Evolutionary conservation across 148 eudicot genomes (phyloP), one percentile per base, ranked within the genome.

Genomic region (Silene conica): DNA sequence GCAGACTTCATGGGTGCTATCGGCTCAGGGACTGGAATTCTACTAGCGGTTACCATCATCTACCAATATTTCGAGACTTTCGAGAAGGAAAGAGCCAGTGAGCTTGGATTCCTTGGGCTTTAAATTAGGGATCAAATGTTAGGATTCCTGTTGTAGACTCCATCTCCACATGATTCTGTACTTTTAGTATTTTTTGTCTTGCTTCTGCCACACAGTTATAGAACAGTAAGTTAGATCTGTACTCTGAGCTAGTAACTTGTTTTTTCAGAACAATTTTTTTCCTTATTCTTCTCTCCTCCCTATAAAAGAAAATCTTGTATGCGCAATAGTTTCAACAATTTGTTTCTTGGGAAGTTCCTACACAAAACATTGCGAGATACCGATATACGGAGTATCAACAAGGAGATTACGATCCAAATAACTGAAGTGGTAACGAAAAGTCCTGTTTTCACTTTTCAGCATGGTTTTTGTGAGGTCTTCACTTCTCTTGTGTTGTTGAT

Each of bases 1-100:
- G 97, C 95, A 7, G 97, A 92, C 77, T 86, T 92, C 85, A 89
- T 89, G 97, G 97, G 97, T 55, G 97, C 97, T 8, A 92, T 92
- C 57, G 97, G 97, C 9, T 92, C 97, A 0, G 97, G 97, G 43
- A 89, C 95, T 11, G 95, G 97, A 48, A 89, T 89, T 71, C 73
- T 92, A 62, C 87, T 91, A 20, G 93, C 93, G 0, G 93, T 91
- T n/a, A 91, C 97, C 1, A 91, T 91, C 80, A 91, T 91, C 23
- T 92, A 88, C 78, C 97, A 92, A 73, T 89, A 91, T 68, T 91
- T 87, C 13, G 97, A 91, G 86, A 91, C 93, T 18, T 91, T 89
- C 13, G 97, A 91, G 90, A 91, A 91, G 86, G 97, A 91, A 71
- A 85, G 87, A 72, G 92, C 94, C 72, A 89, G 86, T 77, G 93